phyloP scores from a whole-genome alignment of 805 yeast species.

The Lachancea sp. region DNA sequence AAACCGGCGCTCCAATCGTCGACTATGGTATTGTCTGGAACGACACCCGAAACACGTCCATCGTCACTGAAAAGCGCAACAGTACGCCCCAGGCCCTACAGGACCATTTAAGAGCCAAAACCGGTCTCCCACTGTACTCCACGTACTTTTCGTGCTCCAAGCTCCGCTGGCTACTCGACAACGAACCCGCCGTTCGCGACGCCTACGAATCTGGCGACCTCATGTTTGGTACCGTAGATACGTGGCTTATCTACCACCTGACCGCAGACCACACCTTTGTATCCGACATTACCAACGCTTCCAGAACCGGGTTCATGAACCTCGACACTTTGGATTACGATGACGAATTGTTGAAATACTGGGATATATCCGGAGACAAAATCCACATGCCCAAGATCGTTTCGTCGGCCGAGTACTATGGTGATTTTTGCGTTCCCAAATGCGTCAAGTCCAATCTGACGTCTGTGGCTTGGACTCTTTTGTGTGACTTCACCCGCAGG shows the following conservation, averaged over 20 bases:
- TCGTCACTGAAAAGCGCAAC: conserved; percentile 57
- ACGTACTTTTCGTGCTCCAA: conserved; percentile 91
- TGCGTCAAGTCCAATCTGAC: conserved; percentile 46
- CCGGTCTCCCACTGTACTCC: conserved; percentile 76
- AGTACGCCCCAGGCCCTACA: conserved; percentile 49
- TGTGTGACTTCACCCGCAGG: conserved; percentile 42
- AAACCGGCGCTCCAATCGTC: conserved; percentile 74
- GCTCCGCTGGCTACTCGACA: conserved; percentile 82
- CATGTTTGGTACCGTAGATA: conserved; percentile 90
- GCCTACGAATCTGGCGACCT: conserved; percentile 71
- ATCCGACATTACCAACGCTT: conserved; percentile 87
- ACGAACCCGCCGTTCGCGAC: conserved; percentile 56
- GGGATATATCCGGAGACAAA: conserved; percentile 67
- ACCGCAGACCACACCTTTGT: conserved; percentile 64
- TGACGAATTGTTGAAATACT: conserved; percentile 63
- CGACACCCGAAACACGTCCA: conserved; percentile 76
- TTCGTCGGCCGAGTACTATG: conserved; percentile 73
- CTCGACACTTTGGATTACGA: conserved; percentile 71
- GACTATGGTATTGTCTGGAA: conserved; percentile 92
- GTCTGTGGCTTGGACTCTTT: conserved; percentile 45
- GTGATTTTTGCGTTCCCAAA: conserved; percentile 60
- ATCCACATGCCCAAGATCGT: conserved; percentile 69
- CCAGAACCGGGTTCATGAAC: conserved; percentile 86
- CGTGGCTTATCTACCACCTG: conserved; percentile 85
- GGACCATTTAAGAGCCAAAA: conserved; percentile 51